These are phyloP conservation scores for Malassezia nana DNA, from an alignment of 1,284 basidiomycete species.

Conservation along the genomic window DNA sequence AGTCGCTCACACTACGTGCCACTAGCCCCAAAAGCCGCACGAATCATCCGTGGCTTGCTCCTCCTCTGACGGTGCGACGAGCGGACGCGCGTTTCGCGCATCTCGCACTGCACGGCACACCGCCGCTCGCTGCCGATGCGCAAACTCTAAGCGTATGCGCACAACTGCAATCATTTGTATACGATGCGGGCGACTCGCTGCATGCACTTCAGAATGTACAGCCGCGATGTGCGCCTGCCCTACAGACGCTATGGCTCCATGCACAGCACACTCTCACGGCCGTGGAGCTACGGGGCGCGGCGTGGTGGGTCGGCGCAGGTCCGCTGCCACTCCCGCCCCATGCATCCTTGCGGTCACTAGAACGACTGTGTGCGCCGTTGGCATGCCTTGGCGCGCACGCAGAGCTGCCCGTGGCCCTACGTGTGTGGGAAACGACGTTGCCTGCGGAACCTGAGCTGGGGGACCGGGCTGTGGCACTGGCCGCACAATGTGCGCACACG, in stretches of 20 bases:
- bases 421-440: background rate
- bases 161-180: constrained; percentile 1
- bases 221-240: background rate
- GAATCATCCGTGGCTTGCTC: constrained; percentile 8
- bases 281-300: constrained; percentile 8
- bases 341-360: background rate
- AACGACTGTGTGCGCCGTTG: constrained; percentile 6
- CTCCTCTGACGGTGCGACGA: background rate
- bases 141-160: background rate
- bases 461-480: background rate
- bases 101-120: constrained; percentile 4
- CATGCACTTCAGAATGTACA: constrained; percentile 6
- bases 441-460: background rate
- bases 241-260: background rate
- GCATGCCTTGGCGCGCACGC: background rate
- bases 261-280: background rate
- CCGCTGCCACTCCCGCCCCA: background rate
- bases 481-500: constrained; percentile 3
- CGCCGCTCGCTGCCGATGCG: constrained; percentile 4
- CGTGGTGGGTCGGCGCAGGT: constrained; percentile 1
- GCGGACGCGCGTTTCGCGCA: background rate
- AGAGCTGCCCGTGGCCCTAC: background rate
- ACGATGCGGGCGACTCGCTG: background rate
- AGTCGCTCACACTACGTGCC: background rate
- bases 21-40: background rate